Evolutionary conservation across 169 alveolate genomes (phyloP).

Genomic region (Amoebophrya sp.): DNA sequence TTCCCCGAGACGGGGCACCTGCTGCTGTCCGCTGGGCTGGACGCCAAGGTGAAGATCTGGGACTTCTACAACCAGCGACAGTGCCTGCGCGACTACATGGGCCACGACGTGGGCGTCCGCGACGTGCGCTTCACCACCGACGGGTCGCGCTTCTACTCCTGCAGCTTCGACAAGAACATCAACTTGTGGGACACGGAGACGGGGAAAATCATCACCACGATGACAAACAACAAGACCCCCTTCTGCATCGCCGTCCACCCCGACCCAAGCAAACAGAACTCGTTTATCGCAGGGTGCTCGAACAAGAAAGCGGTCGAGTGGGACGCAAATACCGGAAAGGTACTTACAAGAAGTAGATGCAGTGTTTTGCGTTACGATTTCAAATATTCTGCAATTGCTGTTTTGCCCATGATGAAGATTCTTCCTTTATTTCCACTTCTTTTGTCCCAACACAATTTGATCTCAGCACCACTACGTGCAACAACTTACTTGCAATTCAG

Average conservation of each 20-base stretch:
- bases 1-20: slow-evolving; percentile 85
- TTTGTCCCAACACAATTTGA: no score
- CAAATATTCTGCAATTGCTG: not conserved
- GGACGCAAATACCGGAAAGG: slow-evolving; percentile 72
- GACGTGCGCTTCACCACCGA: slow-evolving; percentile 64
- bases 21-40: slow-evolving; percentile 78
- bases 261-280: slow-evolving; percentile 66
- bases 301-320: slow-evolving; percentile 74
- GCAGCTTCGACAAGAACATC: slow-evolving; percentile 44
- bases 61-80: slow-evolving; percentile 65
- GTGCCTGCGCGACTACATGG: slow-evolving; percentile 77
- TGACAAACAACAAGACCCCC: slow-evolving; percentile 74
- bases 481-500: no score
- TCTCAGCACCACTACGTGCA: no score
- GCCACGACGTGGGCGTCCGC: slow-evolving; percentile 84
- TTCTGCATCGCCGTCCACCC: slow-evolving; percentile 65
- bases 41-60: slow-evolving; percentile 80
- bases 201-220: slow-evolving; percentile 74
- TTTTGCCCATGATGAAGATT: no score
- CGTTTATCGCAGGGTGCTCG: slow-evolving; percentile 76
- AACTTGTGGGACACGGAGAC: slow-evolving; percentile 87
- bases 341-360: not conserved
- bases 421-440: no score
- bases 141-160: slow-evolving; percentile 52
- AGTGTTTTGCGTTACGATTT: not conserved